These are phyloP conservation scores for Blastocystis sp. DNA, from an alignment of 352 stramenopile species.

Conservation along the genomic window DNA sequence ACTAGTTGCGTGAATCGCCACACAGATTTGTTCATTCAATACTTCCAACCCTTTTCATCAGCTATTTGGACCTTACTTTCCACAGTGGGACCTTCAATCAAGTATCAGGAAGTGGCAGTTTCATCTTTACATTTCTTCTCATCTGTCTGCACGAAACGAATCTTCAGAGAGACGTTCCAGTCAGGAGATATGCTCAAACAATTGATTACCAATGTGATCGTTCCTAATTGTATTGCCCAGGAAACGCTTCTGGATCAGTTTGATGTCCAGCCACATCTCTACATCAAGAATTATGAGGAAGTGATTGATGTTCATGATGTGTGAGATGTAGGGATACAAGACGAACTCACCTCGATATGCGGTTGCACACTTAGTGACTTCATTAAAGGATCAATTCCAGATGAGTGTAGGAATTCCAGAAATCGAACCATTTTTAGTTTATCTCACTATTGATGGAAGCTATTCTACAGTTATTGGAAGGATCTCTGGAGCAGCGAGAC, in stretches of 20 bases:
- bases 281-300: slow-evolving; percentile 65
- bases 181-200: slow-evolving; percentile 2
- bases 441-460: neutral
- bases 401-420: neutral
- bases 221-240: slow-evolving; percentile 40
- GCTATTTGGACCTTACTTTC: slow-evolving; percentile 18
- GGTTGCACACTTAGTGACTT: slow-evolving; percentile 9
- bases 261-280: slow-evolving; percentile 10
- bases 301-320: neutral
- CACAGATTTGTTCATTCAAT: slow-evolving; percentile 32
- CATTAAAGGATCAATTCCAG: slow-evolving; percentile 8
- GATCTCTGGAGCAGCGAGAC: slow-evolving; percentile 7
- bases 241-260: slow-evolving; percentile 42
- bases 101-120: slow-evolving; percentile 46
- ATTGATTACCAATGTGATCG: slow-evolving; percentile 26
- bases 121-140: slow-evolving; percentile 55
- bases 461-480: neutral
- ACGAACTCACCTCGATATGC: slow-evolving; percentile 40
- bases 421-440: neutral
- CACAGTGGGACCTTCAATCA: slow-evolving; percentile 6
- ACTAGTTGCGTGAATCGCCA: slow-evolving; percentile 48
- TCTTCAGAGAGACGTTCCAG: slow-evolving; percentile 19
- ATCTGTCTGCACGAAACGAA: slow-evolving; percentile 28
- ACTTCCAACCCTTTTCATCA: slow-evolving; percentile 53
- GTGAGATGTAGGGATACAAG: neutral